Evolutionary conservation across 805 yeast genomes (phyloP).

Genomic region (Priceomyces carsonii): DNA sequence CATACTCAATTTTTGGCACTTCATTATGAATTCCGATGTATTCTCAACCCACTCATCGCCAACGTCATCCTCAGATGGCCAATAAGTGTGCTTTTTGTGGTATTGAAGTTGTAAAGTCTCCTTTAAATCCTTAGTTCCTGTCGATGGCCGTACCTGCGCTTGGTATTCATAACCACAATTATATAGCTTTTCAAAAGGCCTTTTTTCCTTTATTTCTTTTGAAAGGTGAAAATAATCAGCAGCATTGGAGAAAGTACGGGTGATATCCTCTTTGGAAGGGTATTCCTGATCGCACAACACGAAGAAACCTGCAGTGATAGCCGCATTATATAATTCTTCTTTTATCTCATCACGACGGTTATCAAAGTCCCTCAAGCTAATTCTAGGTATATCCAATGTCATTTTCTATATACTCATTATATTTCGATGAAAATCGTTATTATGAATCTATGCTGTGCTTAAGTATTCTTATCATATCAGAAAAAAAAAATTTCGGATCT

Average conservation of each 20-base stretch:
- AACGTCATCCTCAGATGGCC: constrained; percentile 30
- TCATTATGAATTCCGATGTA: constrained; percentile 13
- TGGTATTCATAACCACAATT: constrained; percentile 34
- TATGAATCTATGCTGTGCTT: too few species aligned
- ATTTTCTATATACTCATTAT: too few species aligned
- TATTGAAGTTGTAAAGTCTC: constrained; percentile 31
- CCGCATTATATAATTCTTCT: constrained; percentile 27
- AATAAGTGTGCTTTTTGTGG: constrained; percentile 26
- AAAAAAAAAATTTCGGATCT: too few species aligned
- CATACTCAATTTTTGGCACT: constrained; percentile 24
- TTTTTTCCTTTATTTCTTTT: constrained; percentile 22
- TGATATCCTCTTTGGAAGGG: constrained; percentile 28
- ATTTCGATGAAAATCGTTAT: too few species aligned
- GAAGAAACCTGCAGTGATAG: constrained; percentile 29
- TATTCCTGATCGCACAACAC: constrained; percentile 28
- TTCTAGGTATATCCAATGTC: constrained; percentile 22
- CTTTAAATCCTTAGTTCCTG: constrained; percentile 32
- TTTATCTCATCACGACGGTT: constrained; percentile 30
- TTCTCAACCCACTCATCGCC: constrained; percentile 23
- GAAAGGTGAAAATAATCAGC: constrained; percentile 22
- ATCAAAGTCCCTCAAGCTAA: constrained; percentile 22
- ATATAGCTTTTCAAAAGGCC: constrained; percentile 28
- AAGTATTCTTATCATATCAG: too few species aligned
- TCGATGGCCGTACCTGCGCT: constrained; percentile 35
- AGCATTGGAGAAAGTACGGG: constrained; percentile 23